Base-by-base conservation (phyloP, 495 filamentous ascomycete genomes). In the Penicillium egyptiacum region DNA sequence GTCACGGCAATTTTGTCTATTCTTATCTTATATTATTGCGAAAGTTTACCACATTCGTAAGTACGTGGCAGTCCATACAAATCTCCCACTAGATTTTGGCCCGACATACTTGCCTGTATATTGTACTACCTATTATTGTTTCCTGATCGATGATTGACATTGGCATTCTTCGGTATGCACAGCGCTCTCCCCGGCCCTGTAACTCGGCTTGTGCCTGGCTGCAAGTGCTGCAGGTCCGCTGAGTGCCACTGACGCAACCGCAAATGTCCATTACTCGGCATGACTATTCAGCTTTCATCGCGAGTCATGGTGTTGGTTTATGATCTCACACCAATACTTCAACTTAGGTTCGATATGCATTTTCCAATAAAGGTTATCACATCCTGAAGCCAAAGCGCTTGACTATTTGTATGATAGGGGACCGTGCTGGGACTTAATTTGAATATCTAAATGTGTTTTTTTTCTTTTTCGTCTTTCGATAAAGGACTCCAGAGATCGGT, bases 141-240 rank as follows among this genome's bases (percentile, higher is more conserved):
- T 31, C n/a, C 20, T 22, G 3, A 31, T 26, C 43, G 20, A 23
- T 19, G 19, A 39, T 46, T 30, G 20, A 35, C 26, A 17, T 35
- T 46, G 20, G 20, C 54, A 56, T 56, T 56, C 54, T 25, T 30
- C 54, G 54, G 54, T n/a, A 56, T 50, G 54, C 45, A 56, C 6
- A n/a, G 35, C 26, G 22, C 10, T 37, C 23, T 20, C 9, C 33
- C 42, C 43, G 30, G 14, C 4, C 19, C 43, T 25, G 14, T 42
- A 35, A 12, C 4, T 11, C 25, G 19, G 25, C 25, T 5, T 28
- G 52, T 35, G 17, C 35, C n/a, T 39, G 19, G 19, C 14, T 46
- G 19, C 30, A 46, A 19, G 50, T 48, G 53, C 42, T 55, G 43
- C 31, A 47, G 42, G 53, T 55, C 25, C 30, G 30, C 37, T 17